phyloP scores from a whole-genome alignment of 2,329 filamentous ascomycete species.

The Cadophora malorum region DNA sequence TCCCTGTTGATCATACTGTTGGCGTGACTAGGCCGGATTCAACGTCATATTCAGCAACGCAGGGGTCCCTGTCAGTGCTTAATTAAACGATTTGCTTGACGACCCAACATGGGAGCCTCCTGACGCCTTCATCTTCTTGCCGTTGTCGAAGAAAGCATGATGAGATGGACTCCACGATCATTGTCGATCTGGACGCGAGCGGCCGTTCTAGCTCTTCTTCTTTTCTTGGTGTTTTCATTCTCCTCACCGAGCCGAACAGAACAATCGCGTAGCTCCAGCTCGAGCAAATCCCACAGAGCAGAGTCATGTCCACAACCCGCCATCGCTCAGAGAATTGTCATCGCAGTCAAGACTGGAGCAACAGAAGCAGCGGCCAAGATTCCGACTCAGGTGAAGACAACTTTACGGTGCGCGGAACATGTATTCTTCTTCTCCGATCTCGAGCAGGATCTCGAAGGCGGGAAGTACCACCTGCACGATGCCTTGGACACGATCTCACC shows the following conservation, averaged over 20 bases:
- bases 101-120: neutral
- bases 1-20: neutral
- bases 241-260: neutral
- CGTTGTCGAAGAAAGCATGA: neutral
- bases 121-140: neutral
- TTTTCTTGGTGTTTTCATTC: neutral
- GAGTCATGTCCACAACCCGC: neutral
- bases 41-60: no score
- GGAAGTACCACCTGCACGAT: slow-evolving; percentile 52
- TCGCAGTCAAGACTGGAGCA: slow-evolving; percentile 63
- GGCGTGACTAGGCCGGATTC: no score
- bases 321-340: slow-evolving; percentile 26
- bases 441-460: slow-evolving; percentile 51
- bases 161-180: slow-evolving; percentile 6
- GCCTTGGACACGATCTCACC: slow-evolving; percentile 52
- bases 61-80: neutral
- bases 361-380: slow-evolving; percentile 59
- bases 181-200: neutral
- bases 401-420: slow-evolving; percentile 54
- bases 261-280: neutral
- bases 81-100: neutral
- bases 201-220: neutral
- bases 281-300: neutral
- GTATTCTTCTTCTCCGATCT: slow-evolving; percentile 65
- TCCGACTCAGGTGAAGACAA: slow-evolving; percentile 59